phyloP scores from a whole-genome alignment of 2,329 filamentous ascomycete genomes.

The Colletotrichum sp. region DNA sequence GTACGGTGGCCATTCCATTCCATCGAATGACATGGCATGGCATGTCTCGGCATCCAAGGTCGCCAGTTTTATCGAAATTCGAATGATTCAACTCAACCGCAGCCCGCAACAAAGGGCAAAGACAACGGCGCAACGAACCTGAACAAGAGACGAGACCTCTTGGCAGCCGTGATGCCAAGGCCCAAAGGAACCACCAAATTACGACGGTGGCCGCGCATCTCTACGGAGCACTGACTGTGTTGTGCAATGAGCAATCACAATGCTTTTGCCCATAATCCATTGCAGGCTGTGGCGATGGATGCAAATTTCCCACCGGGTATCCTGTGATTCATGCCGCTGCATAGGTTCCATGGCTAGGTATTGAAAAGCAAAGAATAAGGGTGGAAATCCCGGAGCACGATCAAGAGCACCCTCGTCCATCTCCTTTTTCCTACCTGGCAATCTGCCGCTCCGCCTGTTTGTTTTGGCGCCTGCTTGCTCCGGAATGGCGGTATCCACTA shows the following conservation, averaged over 20 bases:
- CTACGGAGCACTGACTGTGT: not conserved
- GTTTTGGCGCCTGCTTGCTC: not conserved
- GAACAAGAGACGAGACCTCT: not conserved
- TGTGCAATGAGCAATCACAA: not conserved
- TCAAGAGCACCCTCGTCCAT: not conserved
- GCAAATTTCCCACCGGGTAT: not conserved
- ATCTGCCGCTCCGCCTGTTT: slow-evolving; percentile 11
- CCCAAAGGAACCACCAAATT: not conserved
- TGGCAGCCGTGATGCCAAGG: slow-evolving; percentile 6
- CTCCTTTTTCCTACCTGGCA: not conserved
- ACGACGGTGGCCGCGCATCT: not conserved
- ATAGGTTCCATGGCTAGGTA: not conserved
- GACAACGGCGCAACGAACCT: not conserved
- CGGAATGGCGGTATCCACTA: slow-evolving; percentile 17
- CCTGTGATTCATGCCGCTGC: not conserved
- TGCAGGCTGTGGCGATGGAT: not conserved
- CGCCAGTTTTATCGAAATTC: not conserved
- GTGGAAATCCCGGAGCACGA: not conserved
- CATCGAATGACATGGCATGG: not conserved
- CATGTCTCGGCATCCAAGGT: not conserved
- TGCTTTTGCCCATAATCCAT: not conserved
- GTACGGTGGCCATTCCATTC: not conserved
- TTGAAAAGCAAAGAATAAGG: not conserved
- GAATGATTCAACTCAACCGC: not conserved
- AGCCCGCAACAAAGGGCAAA: not conserved